Evolutionary conservation across 2,329 filamentous ascomycete species (phyloP), one percentile per base, ranked within the genome.

Genomic region (Penicillium sclerotiorum): DNA sequence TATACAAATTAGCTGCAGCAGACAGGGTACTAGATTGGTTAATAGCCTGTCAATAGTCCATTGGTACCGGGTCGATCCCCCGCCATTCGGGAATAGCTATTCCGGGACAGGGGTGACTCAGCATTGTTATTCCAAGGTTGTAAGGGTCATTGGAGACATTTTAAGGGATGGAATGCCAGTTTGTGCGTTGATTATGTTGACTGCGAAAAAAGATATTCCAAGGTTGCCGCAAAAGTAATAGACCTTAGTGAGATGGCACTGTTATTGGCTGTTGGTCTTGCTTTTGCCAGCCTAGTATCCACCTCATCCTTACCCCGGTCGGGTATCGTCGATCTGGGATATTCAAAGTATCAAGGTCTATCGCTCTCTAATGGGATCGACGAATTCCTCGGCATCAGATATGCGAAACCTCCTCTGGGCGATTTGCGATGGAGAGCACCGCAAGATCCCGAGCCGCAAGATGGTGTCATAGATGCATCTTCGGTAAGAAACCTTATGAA

Each of bases 301-400:
- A 45, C 47, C n/a, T 41, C 41, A n/a, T 23, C 47, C 8, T 13
- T 53, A 17, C 44, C 38, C 7, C 46, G 37, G 9, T 52, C 55
- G 15, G 49, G 55, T 0, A 43, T 70, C 1, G 80, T 90, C 12
- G 76, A 86, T 53, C 74, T 90, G 9, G 77, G 76, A 1, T 90
- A 90, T 60, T 79, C 83, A 25, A 79, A 75, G 21, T 89, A 90
- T 59, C 69, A 76, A 41, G 88, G 88, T 6, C 67, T 73, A 1
- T 60, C 73, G 1, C 72, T 79, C 1, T 53, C 64, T 1, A 80
- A 80, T 55, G 85, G 83, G 1, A 72, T 89, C 37, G 83, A 80
- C 2, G 77, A 86, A 65, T 91, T 85, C 83, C 76, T 89, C 7
- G 87, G 87, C 1, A 81, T 92, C 53, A 80, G 86, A 43, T 92